Evolutionary conservation across 2,329 filamentous ascomycete genomes (phyloP).

Genomic region (Pezicula rhizophila): DNA sequence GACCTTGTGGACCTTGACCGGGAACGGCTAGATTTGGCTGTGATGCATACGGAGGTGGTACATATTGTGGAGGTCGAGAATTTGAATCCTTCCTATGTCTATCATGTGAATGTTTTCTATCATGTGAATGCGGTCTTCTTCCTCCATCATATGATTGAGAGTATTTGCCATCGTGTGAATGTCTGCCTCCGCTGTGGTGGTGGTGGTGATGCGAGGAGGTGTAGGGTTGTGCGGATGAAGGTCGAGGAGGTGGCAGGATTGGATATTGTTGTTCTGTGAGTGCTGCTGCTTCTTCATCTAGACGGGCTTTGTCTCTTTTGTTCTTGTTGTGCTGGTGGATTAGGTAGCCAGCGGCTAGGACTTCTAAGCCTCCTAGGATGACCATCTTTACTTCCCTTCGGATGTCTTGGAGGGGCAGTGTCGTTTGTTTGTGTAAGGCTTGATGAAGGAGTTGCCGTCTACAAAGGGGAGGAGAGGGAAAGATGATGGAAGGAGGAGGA

Average conservation of each 20-base stretch:
- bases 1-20: neutral
- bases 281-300: conserved; percentile 19
- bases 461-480: too few species aligned
- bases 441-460: too few species aligned
- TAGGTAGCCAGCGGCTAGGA: conserved; percentile 25
- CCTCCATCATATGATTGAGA: neutral
- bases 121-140: neutral
- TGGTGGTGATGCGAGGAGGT: conserved; percentile 8
- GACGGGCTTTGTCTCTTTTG: conserved; percentile 19
- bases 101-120: conserved; percentile 5
- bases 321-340: conserved; percentile 24
- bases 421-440: too few species aligned
- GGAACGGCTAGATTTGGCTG: neutral
- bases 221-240: conserved; percentile 9
- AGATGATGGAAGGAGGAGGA: too few species aligned
- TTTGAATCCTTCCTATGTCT: conserved; percentile 6
- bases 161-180: neutral
- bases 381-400: conserved; percentile 38
- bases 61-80: conserved; percentile 7
- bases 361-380: conserved; percentile 34
- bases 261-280: conserved; percentile 20
- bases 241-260: conserved; percentile 10
- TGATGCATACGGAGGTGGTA: conserved; percentile 7
- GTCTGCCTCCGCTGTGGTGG: conserved; percentile 1
- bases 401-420: too few species aligned